Conservation (phyloP, 768 basidiomycete genomes). For the Suillus subalutaceus region DNA sequence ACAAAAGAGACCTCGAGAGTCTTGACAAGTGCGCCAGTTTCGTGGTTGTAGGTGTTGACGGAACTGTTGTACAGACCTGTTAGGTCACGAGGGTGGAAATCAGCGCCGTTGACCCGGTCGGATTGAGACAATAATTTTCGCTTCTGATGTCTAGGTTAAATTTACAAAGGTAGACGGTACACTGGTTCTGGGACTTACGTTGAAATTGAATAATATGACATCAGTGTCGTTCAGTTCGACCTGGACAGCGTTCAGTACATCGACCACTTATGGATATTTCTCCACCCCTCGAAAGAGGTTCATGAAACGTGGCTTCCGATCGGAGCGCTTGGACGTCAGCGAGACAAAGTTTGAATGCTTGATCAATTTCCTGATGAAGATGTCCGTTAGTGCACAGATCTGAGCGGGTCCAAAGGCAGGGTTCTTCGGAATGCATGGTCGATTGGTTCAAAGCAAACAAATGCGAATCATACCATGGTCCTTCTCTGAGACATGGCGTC, state of each 20-base stretch:
- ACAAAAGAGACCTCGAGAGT: constrained; percentile 98
- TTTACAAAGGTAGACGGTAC: too few relatives aligned
- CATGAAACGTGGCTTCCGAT: too few relatives aligned
- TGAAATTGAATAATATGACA: too few relatives aligned
- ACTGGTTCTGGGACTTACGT: too few relatives aligned
- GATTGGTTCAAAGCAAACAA: background rate
- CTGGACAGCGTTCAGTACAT: too few relatives aligned
- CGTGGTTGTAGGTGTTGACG: constrained; percentile 98
- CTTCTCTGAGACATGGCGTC: constrained; percentile 19
- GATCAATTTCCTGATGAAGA: constrained; percentile 58
- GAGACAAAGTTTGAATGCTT: constrained; percentile 20
- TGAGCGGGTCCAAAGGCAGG: constrained; percentile 67
- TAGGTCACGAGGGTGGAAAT: constrained; percentile 95
- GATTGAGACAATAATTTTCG: too few relatives aligned
- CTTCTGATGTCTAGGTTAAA: too few relatives aligned
- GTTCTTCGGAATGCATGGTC: constrained; percentile 40
- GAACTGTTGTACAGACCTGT: constrained; percentile 94
- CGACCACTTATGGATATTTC: too few relatives aligned
- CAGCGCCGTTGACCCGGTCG: constrained; percentile 80
- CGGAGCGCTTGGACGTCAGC: too few relatives aligned
- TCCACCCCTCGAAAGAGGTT: too few relatives aligned
- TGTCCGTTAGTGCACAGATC: constrained; percentile 56
- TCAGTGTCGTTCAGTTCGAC: too few relatives aligned
- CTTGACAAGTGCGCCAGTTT: constrained; percentile 90
- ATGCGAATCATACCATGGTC: constrained; percentile 30